Evolutionary conservation across 108 stramenopile genomes (phyloP).

Genomic region (Pelagomonas calceolata): DNA sequence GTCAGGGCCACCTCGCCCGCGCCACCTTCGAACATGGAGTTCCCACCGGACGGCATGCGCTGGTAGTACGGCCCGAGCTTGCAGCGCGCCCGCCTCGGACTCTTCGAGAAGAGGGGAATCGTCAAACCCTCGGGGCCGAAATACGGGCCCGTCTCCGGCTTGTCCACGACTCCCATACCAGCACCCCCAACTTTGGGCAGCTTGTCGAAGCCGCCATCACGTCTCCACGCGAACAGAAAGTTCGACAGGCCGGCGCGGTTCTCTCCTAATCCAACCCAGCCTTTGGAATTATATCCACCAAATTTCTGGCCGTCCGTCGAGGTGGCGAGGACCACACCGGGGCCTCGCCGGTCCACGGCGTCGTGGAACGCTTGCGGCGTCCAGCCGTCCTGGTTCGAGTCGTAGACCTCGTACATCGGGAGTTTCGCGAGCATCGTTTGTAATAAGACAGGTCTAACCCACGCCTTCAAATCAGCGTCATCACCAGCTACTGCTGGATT

Average conservation of each 20-base stretch:
- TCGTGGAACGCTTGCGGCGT: constrained; percentile 16
- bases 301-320: constrained; percentile 17
- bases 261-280: constrained; percentile 24
- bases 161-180: constrained; percentile 18
- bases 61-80: constrained; percentile 28
- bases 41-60: constrained; percentile 15
- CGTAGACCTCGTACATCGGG: constrained; percentile 12
- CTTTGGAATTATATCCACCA: constrained; percentile 29
- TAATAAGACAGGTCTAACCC: not conserved
- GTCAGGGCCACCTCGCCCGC: constrained; percentile 9
- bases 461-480: not conserved
- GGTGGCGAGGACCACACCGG: constrained; percentile 12
- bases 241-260: constrained; percentile 21
- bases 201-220: constrained; percentile 16
- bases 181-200: constrained; percentile 23
- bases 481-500: not conserved
- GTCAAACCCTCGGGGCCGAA: constrained; percentile 20
- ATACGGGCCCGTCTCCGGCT: constrained; percentile 16
- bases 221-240: constrained; percentile 21
- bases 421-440: not conserved
- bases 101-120: constrained; percentile 9
- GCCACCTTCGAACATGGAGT: constrained; percentile 13
- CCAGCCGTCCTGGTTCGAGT: constrained; percentile 18
- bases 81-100: constrained; percentile 5
- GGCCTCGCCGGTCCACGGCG: constrained; percentile 19